Conservation (phyloP, 2,329 filamentous ascomycete genomes). For the Fusarium foetens region DNA sequence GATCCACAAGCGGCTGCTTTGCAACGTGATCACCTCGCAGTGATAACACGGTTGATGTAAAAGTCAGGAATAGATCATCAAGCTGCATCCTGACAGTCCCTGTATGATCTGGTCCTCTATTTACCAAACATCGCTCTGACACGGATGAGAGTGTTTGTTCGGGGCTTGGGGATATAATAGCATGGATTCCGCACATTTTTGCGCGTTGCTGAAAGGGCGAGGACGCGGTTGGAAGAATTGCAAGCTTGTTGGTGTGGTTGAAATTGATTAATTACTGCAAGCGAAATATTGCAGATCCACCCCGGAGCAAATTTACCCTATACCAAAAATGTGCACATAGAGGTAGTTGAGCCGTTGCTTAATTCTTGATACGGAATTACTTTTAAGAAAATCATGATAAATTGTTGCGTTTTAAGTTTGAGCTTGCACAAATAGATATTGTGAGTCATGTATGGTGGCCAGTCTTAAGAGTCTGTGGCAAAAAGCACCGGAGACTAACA, state of each 20-base stretch:
- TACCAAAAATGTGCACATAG: neutral
- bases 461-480: neutral
- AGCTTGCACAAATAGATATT: neutral
- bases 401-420: neutral
- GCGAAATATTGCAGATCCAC: constrained; percentile 21
- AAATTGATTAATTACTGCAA: neutral
- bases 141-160: constrained; percentile 46
- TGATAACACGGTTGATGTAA: constrained; percentile 88
- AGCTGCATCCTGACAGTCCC: constrained; percentile 54
- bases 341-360: neutral
- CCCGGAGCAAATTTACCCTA: neutral
- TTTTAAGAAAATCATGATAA: too few species aligned
- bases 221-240: constrained; percentile 16
- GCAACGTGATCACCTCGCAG: constrained; percentile 80
- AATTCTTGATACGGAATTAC: neutral
- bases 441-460: neutral
- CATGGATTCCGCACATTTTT: constrained; percentile 71
- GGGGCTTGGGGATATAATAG: constrained; percentile 54
- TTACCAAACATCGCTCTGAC: constrained; percentile 60
- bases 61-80: constrained; percentile 61
- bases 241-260: constrained; percentile 4
- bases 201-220: constrained; percentile 16
- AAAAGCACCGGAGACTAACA: neutral
- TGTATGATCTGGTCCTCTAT: constrained; percentile 69
- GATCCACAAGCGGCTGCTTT: constrained; percentile 76